Percentiles rank a stretch among this genome's conserved stretches.
phyloP scores from a whole-genome alignment of 257 asterid genomes.

The Ajuga chamaepitys region DNA sequence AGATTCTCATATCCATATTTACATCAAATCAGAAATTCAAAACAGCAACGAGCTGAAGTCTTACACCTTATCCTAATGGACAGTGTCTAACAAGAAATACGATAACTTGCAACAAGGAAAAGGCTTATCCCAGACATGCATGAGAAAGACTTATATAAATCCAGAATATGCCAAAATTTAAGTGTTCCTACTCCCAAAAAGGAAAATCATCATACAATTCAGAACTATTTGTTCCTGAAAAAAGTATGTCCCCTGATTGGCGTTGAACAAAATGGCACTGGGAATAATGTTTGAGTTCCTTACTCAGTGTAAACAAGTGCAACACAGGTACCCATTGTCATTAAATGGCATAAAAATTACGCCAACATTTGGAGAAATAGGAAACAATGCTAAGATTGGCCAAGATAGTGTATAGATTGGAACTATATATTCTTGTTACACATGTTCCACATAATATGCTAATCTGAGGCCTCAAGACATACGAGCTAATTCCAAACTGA shows the following conservation, averaged over 20 bases:
- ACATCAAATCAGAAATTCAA: too few relatives aligned
- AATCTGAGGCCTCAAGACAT: not conserved
- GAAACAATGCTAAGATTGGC: not conserved
- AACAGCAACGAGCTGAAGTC: too few relatives aligned
- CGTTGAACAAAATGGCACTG: not conserved
- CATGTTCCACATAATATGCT: not conserved
- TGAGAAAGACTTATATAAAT: not conserved
- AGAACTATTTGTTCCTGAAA: not conserved
- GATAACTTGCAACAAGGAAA: not conserved
- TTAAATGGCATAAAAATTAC: not conserved
- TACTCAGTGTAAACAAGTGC: not conserved
- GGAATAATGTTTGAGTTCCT: not conserved
- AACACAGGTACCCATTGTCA: not conserved
- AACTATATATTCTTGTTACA: not conserved
- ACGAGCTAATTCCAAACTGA: not conserved
- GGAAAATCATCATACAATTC: not conserved
- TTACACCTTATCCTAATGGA: not conserved
- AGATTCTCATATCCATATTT: too few relatives aligned
- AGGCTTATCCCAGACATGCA: not conserved
- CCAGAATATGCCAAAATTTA: not conserved
- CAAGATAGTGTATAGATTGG: constrained; percentile 1
- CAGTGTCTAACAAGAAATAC: not conserved
- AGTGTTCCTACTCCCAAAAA: not conserved
- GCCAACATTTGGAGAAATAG: not conserved
- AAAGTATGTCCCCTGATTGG: not conserved